These are phyloP conservation scores for Vitis rupestris DNA, from an alignment of 164 flowering plant species.

Conservation along the genomic window DNA sequence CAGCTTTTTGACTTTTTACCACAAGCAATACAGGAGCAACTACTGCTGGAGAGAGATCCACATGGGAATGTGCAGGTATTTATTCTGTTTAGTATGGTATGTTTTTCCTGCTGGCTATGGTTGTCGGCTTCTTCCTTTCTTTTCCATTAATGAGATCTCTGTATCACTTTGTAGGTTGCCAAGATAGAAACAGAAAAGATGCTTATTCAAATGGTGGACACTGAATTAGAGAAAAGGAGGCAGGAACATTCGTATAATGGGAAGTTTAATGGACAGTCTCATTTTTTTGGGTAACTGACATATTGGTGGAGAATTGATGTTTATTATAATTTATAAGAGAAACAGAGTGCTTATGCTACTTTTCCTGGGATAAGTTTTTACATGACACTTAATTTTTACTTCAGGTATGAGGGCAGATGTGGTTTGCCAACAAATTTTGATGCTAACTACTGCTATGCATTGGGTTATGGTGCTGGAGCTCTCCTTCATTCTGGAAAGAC, in stretches of 20 bases:
- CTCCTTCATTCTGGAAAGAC: constrained; percentile 88
- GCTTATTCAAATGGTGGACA: constrained; percentile 99
- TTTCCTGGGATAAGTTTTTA: too few relatives aligned
- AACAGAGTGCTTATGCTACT: too few relatives aligned
- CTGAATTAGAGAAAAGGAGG: constrained; percentile 84
- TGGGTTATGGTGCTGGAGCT: constrained; percentile 94
- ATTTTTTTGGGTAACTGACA: constrained; percentile 84
- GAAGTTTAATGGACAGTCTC: constrained; percentile 90
- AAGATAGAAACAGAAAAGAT: constrained; percentile 97
- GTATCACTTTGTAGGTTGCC: constrained; percentile 60
- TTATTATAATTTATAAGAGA: too few relatives aligned
- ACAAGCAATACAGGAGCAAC: constrained; percentile 86
- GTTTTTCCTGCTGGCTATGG: too few relatives aligned
- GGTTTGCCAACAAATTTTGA: constrained; percentile 97
- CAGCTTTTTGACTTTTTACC: constrained; percentile 87
- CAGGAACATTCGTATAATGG: constrained; percentile 55
- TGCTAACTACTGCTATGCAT: constrained; percentile 85
- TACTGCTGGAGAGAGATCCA: constrained; percentile 98
- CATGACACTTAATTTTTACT: neutral
- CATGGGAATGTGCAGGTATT: constrained; percentile 98
- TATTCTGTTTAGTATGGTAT: neutral
- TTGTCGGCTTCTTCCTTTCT: too few relatives aligned
- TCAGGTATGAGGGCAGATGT: constrained; percentile 96
- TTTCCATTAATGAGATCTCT: too few relatives aligned
- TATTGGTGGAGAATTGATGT: neutral